Conservation (phyloP, 2,329 filamentous ascomycete species). For the Aspergillus sp. region DNA sequence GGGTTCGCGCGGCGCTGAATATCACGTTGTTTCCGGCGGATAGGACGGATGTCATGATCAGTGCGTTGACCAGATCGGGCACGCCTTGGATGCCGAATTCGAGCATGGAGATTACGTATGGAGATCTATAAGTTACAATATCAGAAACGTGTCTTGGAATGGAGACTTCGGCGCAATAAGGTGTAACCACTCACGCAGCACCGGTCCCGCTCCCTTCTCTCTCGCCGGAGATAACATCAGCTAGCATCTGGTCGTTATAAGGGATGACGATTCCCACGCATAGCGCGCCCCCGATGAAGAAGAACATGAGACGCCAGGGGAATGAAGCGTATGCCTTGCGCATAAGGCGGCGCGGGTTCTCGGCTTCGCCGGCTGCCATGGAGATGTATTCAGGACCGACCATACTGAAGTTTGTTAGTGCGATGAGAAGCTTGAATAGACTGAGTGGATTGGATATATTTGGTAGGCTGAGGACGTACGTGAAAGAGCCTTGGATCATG, state of each 20-base stretch:
- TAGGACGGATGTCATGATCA: slow-evolving; percentile 1
- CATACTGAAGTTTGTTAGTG: slow-evolving; percentile 35
- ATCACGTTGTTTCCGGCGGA: neutral
- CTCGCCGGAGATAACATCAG: neutral
- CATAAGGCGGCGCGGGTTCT: neutral
- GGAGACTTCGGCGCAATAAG: no score
- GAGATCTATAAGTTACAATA: neutral
- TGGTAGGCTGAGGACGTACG: slow-evolving; percentile 26
- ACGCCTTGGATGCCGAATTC: neutral
- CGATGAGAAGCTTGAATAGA: no score
- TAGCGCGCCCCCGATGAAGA: slow-evolving; percentile 2
- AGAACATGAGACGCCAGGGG: neutral
- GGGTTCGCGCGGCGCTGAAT: neutral
- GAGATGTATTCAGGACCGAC: slow-evolving; percentile 57
- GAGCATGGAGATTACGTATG: slow-evolving; percentile 1
- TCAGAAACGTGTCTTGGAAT: no score
- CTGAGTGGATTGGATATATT: no score
- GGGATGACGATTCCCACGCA: neutral
- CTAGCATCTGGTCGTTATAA: neutral
- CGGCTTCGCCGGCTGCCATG: slow-evolving; percentile 3
- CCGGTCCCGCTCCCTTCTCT: neutral
- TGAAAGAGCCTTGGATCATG: slow-evolving; percentile 66
- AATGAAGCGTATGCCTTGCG: neutral
- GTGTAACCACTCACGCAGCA: neutral
- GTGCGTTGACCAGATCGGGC: neutral